A percentile compares a stretch with the other conserved stretches of the same genome.
These are phyloP conservation scores for Globisporangium nodosum DNA, from an alignment of 352 stramenopile genomes.

Conservation along the genomic window DNA sequence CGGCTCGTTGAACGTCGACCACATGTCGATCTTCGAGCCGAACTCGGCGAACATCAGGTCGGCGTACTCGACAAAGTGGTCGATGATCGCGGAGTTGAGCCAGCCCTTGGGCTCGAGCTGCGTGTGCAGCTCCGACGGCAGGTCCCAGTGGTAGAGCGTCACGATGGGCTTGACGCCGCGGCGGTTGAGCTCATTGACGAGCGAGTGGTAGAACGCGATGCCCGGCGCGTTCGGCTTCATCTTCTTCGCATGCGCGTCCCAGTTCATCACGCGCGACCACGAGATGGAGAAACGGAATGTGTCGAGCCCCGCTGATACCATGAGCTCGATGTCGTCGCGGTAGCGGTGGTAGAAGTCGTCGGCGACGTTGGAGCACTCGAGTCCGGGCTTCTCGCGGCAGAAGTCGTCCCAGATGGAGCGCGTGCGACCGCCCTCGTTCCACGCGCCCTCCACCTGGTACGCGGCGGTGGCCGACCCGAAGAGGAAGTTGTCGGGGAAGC, in stretches of 20 bases:
- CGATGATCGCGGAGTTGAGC: constrained; percentile 47
- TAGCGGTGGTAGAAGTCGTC: constrained; percentile 85
- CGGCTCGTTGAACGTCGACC: constrained; percentile 95
- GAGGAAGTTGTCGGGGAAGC: constrained; percentile 72
- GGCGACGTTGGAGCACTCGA: constrained; percentile 65
- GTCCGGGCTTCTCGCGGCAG: constrained; percentile 36
- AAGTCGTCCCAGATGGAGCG: constrained; percentile 93
- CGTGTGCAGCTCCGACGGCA: constrained; percentile 85
- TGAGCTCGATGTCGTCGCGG: constrained; percentile 67
- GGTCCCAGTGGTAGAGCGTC: constrained; percentile 95
- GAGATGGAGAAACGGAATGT: constrained; percentile 89
- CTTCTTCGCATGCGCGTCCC: constrained; percentile 31
- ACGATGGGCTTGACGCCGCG: constrained; percentile 80
- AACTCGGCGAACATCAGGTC: constrained; percentile 88
- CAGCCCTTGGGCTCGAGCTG: constrained; percentile 63
- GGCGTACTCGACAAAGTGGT: constrained; percentile 86
- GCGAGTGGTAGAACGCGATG: constrained; percentile 85
- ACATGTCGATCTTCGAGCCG: constrained; percentile 89
- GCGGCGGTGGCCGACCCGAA: constrained; percentile 86
- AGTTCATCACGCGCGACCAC: constrained; percentile 88
- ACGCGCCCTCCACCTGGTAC: constrained; percentile 93
- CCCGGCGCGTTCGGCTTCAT: constrained; percentile 67
- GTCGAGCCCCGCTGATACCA: constrained; percentile 51
- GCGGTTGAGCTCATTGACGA: constrained; percentile 76
- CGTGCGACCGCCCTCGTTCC: constrained; percentile 71